Conservation (phyloP, 1,139 yeast species). For the Candida sojae region DNA sequence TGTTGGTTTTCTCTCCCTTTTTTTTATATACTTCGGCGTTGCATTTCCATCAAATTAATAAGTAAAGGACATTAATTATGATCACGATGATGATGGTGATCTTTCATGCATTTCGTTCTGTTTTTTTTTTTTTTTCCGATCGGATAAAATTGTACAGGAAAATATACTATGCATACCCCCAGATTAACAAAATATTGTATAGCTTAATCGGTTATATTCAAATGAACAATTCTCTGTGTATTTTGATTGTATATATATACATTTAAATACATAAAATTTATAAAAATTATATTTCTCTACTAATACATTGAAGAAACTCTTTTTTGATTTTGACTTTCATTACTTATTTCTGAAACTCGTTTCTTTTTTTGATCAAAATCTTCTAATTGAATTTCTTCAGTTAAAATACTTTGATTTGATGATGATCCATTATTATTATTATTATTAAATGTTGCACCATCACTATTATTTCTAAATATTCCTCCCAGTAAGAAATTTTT, state of each 20-base stretch:
- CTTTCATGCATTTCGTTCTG: too few relatives aligned
- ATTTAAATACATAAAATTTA: not conserved
- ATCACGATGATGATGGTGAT: too few relatives aligned
- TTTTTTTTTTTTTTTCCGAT: not conserved
- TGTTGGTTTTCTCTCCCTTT: too few relatives aligned
- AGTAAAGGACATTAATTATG: too few relatives aligned
- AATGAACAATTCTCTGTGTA: too few relatives aligned
- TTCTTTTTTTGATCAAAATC: conserved; percentile 34
- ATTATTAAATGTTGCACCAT: conserved; percentile 3
- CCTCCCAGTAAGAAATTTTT: conserved; percentile 4
- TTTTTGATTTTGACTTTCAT: conserved; percentile 19
- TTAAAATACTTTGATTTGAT: conserved; percentile 22
- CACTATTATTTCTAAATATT: conserved; percentile 13
- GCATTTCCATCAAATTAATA: too few relatives aligned
- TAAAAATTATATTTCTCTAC: not conserved
- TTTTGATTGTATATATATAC: not conserved
- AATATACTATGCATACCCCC: too few relatives aligned
- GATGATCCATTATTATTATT: conserved; percentile 5
- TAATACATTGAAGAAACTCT: conserved; percentile 14
- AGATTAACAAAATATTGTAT: too few relatives aligned
- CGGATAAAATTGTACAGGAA: not conserved
- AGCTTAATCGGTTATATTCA: too few relatives aligned
- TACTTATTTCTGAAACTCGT: conserved; percentile 26
- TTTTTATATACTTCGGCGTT: too few relatives aligned
- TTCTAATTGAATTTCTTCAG: conserved; percentile 55